A percentile compares a stretch with the other conserved stretches of the same genome.
Evolutionary conservation across 768 basidiomycete species (phyloP).

Genomic region (Tricholoma matsutake): DNA sequence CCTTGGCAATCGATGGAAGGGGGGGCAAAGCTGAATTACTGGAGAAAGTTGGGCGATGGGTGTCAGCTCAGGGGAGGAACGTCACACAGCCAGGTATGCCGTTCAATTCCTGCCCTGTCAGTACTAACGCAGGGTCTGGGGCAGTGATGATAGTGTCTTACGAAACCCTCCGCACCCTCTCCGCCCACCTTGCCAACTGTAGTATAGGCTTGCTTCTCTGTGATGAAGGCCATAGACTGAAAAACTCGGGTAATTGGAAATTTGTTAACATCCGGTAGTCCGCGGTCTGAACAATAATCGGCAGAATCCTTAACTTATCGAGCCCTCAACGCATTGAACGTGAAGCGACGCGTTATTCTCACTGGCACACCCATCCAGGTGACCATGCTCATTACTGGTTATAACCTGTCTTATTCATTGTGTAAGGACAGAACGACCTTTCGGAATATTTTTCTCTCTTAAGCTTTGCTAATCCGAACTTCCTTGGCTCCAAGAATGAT

Average conservation of each 20-base stretch:
- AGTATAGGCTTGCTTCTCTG: slow-evolving; percentile 90
- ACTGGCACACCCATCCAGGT: slow-evolving; percentile 94
- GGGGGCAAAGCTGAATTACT: slow-evolving; percentile 81
- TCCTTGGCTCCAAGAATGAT: slow-evolving; percentile 82
- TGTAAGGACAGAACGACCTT: slow-evolving; percentile 70
- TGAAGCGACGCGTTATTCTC: slow-evolving; percentile 87
- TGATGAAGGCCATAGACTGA: slow-evolving; percentile 95
- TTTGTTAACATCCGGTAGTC: neutral
- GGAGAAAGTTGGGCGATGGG: slow-evolving; percentile 84
- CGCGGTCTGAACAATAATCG: neutral
- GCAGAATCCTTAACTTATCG: slow-evolving; percentile 86
- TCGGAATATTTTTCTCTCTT: slow-evolving; percentile 93
- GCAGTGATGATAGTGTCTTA: slow-evolving; percentile 98
- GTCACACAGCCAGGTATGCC: slow-evolving; percentile 83
- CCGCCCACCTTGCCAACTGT: slow-evolving; percentile 71
- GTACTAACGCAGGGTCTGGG: neutral
- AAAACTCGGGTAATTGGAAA: slow-evolving; percentile 76
- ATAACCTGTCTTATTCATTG: neutral
- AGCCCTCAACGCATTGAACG: slow-evolving; percentile 77
- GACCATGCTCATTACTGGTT: slow-evolving; percentile 8
- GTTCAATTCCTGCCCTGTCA: neutral
- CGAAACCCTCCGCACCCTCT: slow-evolving; percentile 85
- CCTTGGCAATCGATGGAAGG: slow-evolving; percentile 89
- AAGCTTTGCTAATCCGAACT: slow-evolving; percentile 91
- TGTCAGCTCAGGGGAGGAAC: slow-evolving; percentile 81